Percentiles rank a stretch among this genome's conserved stretches.
Conservation (phyloP, 2,329 filamentous ascomycete genomes). For the Clonostachys solani region DNA sequence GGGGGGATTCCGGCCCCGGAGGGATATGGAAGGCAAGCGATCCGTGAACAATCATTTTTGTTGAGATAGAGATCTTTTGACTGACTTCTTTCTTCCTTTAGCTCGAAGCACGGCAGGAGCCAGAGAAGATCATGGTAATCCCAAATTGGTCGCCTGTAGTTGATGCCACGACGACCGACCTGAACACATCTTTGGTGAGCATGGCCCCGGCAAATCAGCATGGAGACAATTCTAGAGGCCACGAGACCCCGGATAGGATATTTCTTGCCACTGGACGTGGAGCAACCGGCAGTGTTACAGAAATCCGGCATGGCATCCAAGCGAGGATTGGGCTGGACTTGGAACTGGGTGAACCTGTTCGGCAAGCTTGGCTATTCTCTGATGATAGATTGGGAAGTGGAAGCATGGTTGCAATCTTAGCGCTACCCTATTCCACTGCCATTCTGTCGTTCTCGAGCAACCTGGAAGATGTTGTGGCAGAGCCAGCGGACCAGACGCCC, state of each 20-base stretch:
- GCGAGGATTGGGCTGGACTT: constrained; percentile 60
- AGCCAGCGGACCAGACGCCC: constrained; percentile 29
- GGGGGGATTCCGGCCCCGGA: constrained; percentile 74
- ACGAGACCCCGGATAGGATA: constrained; percentile 43
- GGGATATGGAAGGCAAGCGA: constrained; percentile 65
- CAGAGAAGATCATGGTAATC: constrained; percentile 40
- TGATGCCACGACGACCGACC: constrained; percentile 26
- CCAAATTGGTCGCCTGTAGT: constrained; percentile 59
- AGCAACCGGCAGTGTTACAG: constrained; percentile 57
- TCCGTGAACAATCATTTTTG: constrained; percentile 3
- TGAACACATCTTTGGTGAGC: not conserved
- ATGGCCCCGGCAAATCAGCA: not conserved
- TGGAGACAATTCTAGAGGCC: constrained; percentile 7
- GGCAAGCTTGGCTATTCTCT: constrained; percentile 39
- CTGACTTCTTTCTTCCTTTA: constrained; percentile 29
- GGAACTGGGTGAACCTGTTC: constrained; percentile 42
- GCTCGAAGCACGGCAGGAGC: constrained; percentile 45
- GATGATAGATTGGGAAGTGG: constrained; percentile 1
- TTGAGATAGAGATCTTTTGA: not conserved
- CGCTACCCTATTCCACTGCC: constrained; percentile 42
- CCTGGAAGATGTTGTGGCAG: constrained; percentile 37
- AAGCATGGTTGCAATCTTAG: constrained; percentile 34
- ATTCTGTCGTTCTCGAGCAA: constrained; percentile 44
- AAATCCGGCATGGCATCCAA: constrained; percentile 66
- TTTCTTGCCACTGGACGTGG: constrained; percentile 66